Conservation (phyloP, 1,284 basidiomycete species). For the Ganoderma leucocontextum region DNA sequence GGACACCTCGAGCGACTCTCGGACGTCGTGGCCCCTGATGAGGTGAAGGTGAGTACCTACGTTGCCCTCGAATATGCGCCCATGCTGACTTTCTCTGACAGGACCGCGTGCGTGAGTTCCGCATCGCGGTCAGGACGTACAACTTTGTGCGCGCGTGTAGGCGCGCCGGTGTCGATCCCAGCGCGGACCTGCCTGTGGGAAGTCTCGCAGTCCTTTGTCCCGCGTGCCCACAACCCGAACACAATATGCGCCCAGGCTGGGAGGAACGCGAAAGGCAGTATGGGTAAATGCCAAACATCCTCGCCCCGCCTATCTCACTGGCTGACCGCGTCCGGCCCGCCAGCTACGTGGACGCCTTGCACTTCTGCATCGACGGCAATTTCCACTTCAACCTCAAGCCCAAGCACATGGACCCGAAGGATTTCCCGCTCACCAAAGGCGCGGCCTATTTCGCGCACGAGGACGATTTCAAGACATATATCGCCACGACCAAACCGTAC, state of each 20-base stretch:
- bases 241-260: background rate
- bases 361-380: slow-evolving; percentile 24
- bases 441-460: slow-evolving; percentile 21
- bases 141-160: background rate
- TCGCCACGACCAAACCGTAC: slow-evolving; percentile 8
- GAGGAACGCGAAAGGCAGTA: background rate
- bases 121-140: background rate
- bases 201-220: background rate
- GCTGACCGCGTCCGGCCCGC: no score
- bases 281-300: no score
- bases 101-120: background rate
- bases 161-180: background rate
- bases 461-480: slow-evolving; percentile 14
- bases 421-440: slow-evolving; percentile 15
- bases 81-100: background rate
- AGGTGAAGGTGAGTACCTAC: background rate
- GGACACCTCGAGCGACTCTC: background rate
- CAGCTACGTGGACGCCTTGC: slow-evolving; percentile 18
- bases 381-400: slow-evolving; percentile 25
- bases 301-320: no score
- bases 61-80: no score
- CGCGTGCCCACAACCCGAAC: background rate
- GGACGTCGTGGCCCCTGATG: background rate
- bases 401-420: slow-evolving; percentile 18
- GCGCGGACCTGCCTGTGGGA: background rate